Evolutionary conservation across 2,329 filamentous ascomycete genomes (phyloP), one percentile per base, ranked within the genome.

Genomic region (Aureobasidium namibiae): DNA sequence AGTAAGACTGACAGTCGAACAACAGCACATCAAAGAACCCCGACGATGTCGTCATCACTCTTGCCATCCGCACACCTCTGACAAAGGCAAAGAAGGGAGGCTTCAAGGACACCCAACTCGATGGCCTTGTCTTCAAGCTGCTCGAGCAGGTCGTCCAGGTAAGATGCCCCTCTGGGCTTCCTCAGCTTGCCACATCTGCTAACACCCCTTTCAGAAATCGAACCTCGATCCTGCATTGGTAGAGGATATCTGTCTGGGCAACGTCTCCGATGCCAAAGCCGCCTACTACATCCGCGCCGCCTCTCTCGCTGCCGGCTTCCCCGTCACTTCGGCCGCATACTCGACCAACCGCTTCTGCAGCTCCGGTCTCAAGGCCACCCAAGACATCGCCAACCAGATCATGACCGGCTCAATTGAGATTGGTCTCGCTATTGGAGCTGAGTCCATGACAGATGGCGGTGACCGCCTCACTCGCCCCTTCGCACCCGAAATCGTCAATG

Each of bases 301-400:
- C 46, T 82, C 88, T 63, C 87, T 97, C 63, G 89, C 90, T 49
- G 94, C 94, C 60, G 94, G 94, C 66, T 95, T 94, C 79, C 92
- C 94, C 66, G 92, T 94, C 78, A 96, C 92, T 7, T 82, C 89
- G 50, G 83, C 85, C 64, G 90, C 88, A 64, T 92, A 83, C 44
- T 86, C 88, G 44, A 81, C 95, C 61, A 97, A 97, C 81, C 88
- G 94, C 63, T 97, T 99, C 85, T 99, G 94, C 82, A 95, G 90
- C 38, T 96, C 92, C 0, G 94, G 94, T 36, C 86, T 99, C 65
- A 95, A 96, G 76, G 92, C 94, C 60, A 89, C 92, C 5, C 92
- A 95, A 74, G 91, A 96, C 70, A 95, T 99, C 65, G 92, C 94
- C 53, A 87, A 94, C 76, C 83, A 91, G 72, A 96, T 99, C 73